Conservation (phyloP, 108 stramenopile genomes). For the Stephanodiscus triporus region DNA sequence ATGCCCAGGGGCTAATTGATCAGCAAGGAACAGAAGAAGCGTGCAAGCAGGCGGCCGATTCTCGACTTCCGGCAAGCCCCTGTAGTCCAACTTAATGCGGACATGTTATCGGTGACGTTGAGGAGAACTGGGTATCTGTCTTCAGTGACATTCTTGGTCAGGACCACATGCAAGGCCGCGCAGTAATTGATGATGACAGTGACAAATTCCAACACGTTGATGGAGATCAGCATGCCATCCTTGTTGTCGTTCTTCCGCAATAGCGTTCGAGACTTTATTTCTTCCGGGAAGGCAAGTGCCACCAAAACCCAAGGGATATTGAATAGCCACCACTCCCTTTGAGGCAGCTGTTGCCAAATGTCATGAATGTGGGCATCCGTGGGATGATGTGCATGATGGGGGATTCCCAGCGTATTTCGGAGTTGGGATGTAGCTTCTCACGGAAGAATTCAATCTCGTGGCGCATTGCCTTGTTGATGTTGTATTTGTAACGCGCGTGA, state of each 20-base stretch:
- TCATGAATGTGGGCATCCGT: background rate
- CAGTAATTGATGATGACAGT: conserved; percentile 5
- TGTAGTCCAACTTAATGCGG: conserved; percentile 5
- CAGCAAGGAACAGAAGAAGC: too few species aligned
- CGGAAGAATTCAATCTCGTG: conserved; percentile 18
- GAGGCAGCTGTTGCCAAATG: conserved; percentile 13
- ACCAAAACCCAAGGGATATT: conserved; percentile 3
- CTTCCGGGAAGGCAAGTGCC: conserved; percentile 15
- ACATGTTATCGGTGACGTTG: conserved; percentile 8
- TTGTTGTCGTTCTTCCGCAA: background rate
- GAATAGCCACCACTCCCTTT: conserved; percentile 18
- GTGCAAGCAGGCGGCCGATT: too few species aligned
- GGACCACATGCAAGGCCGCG: background rate
- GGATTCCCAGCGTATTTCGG: background rate
- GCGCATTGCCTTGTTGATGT: conserved; percentile 15
- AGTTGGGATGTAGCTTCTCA: background rate
- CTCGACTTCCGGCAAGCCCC: conserved; percentile 6
- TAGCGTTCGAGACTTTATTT: conserved; percentile 1
- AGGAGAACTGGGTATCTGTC: conserved; percentile 6
- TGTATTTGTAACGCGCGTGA: background rate
- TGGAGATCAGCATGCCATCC: background rate
- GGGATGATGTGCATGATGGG: conserved; percentile 14
- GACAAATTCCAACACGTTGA: background rate
- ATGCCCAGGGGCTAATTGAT: too few species aligned
- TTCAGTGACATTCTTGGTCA: too few species aligned